Base-by-base conservation (phyloP, 2,329 filamentous ascomycete species). In the Calonectria pauciramosa region DNA sequence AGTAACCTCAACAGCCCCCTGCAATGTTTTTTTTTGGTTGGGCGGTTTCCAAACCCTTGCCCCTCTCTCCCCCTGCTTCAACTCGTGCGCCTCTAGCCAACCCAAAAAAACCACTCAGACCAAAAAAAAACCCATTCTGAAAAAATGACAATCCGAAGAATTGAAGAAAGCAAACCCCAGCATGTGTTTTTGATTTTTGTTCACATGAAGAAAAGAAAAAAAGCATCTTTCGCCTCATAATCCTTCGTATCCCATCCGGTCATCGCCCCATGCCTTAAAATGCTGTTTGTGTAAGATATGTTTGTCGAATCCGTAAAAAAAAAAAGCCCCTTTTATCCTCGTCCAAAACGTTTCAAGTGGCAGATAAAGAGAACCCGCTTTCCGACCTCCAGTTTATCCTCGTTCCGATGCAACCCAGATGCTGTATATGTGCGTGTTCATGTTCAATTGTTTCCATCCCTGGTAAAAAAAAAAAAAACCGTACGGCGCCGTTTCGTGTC, bases 101-200 rank as follows among this genome's bases (percentile, higher is more conserved):
- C 73, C 70, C 74, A 64, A 44, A 44, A 70, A 68, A 51, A 49
- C 28, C 54, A 60, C 41, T 63, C 60, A 54, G 51, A 14, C 23
- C n/a, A 65, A 70, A 76, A 51, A 65, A 56, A 59, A 68, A 54
- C 71, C 3, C 32, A 38, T 18, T 32, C 26, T 30, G 41, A 41
- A 66, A 72, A 77, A 81, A 78, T 44, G 59, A 76, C 72, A 78
- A 79, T 65, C 34, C 65, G 65, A 68, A 63, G 77, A 80, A 80
- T 68, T 52, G 75, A 78, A 79, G 63, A 54, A 71, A 68, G 26
- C 30, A 66, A 74, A 70, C 26, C 67, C 52, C 71, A 54, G 59
- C 70, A 65, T 36, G 32, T 73, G 59, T 74, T 75, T 77, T 81
- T 74, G 60, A 68, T 73, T 78, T 80, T 75, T 75, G 66, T 72